A percentile compares a stretch with the other conserved stretches of the same genome.
These are phyloP conservation scores for Fennellomyces sp. DNA, from an alignment of 371 early-diverging fungal genomes.

Conservation along the genomic window DNA sequence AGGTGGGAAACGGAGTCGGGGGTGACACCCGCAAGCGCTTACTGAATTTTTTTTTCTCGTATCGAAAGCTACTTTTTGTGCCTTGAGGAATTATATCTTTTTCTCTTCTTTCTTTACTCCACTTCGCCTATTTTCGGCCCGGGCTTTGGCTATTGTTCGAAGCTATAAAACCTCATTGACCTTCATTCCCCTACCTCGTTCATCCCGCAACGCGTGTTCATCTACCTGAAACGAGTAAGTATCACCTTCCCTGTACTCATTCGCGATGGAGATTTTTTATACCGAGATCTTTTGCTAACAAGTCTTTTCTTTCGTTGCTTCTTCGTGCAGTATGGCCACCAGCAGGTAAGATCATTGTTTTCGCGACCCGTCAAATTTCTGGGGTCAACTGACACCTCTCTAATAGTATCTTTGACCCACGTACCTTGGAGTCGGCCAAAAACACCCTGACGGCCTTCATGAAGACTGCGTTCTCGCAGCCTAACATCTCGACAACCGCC, in stretches of 20 bases:
- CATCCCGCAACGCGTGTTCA: background rate
- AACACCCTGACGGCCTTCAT: slow-evolving; percentile 40
- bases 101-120: slow-evolving; percentile 3
- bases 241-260: background rate
- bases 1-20: slow-evolving; percentile 8
- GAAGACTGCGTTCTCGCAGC: slow-evolving; percentile 31
- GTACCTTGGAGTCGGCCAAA: slow-evolving; percentile 47
- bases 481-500: slow-evolving; percentile 42
- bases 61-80: background rate
- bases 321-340: background rate
- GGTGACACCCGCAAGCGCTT: slow-evolving; percentile 10
- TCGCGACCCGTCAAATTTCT: slow-evolving; percentile 1
- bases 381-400: background rate
- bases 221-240: slow-evolving; percentile 1
- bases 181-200: background rate
- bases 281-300: background rate
- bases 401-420: slow-evolving; percentile 45
- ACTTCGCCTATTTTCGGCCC: background rate
- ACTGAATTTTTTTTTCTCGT: background rate
- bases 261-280: background rate
- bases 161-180: background rate
- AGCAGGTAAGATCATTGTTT: background rate
- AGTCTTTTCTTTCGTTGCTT: background rate
- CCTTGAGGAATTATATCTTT: background rate
- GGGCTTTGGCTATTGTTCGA: too few relatives aligned